phyloP scores from a whole-genome alignment of 371 early-diverging fungal species.

The Saksenaea oblongispora region DNA sequence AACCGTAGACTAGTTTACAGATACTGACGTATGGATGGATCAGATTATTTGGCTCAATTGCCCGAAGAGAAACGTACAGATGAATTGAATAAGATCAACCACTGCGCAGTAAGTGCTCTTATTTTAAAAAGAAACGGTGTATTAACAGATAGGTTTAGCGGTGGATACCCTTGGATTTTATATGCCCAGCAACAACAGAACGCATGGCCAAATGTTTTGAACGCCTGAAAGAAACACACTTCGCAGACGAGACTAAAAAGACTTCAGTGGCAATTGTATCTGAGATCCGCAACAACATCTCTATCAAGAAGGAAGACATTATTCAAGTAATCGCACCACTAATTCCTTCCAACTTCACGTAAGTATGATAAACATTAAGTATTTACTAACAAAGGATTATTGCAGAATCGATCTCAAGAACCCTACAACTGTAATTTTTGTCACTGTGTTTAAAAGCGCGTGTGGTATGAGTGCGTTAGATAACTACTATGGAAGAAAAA shows the following conservation, averaged over 20 bases:
- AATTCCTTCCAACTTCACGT: conserved; percentile 45
- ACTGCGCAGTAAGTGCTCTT: conserved; percentile 35
- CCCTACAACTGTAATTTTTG: conserved; percentile 50
- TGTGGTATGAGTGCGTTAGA: conserved; percentile 48
- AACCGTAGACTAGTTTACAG: neutral
- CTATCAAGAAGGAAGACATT: conserved; percentile 40
- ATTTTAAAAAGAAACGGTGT: neutral
- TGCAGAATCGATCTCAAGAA: conserved; percentile 45
- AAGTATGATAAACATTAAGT: neutral
- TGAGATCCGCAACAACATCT: conserved; percentile 48
- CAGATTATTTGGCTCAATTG: conserved; percentile 30
- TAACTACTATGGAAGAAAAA: conserved; percentile 46
- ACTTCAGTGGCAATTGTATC: conserved; percentile 48
- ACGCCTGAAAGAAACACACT: conserved; percentile 21
- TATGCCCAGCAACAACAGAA: conserved; percentile 51
- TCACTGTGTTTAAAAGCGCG: conserved; percentile 56
- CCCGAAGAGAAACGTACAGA: conserved; percentile 26
- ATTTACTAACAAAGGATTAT: neutral
- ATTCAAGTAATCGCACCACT: conserved; percentile 43
- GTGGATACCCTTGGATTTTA: conserved; percentile 53
- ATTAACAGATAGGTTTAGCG: conserved; percentile 24
- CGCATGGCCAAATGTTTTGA: conserved; percentile 40
- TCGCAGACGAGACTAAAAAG: conserved; percentile 13
- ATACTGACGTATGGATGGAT: neutral
- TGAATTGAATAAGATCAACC: conserved; percentile 25